Evolutionary conservation across 1,284 basidiomycete species (phyloP).

Genomic region (Inonotus obliquus): DNA sequence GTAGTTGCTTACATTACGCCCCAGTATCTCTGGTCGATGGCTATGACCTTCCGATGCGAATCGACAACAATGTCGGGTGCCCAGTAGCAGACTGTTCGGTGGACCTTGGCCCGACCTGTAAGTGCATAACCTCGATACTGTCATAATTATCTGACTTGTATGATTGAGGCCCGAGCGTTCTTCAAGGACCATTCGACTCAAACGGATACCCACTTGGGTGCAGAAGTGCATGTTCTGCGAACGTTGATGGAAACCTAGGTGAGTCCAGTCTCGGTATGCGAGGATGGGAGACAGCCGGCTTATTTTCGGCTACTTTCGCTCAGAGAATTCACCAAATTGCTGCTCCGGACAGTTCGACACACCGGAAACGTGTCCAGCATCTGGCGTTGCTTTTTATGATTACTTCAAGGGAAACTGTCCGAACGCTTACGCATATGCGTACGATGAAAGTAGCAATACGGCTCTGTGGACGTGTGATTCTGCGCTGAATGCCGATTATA

Average conservation of each 20-base stretch:
- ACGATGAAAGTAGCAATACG: conserved; percentile 49
- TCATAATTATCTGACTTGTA: background rate
- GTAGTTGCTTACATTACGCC: conserved; percentile 31
- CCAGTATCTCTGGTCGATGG: conserved; percentile 55
- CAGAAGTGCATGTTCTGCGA: conserved; percentile 53
- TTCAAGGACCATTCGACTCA: conserved; percentile 49
- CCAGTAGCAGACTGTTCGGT: conserved; percentile 44
- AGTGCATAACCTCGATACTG: background rate
- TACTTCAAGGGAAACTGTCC: conserved; percentile 56
- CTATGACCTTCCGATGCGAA: conserved; percentile 54
- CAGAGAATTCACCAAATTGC: conserved; percentile 41
- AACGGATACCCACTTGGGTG: conserved; percentile 51
- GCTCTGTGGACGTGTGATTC: conserved; percentile 49
- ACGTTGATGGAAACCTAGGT: conserved; percentile 42
- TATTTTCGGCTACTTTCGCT: conserved; percentile 24
- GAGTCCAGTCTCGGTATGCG: conserved; percentile 17
- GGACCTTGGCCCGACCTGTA: conserved; percentile 49
- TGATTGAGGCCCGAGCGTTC: conserved; percentile 40
- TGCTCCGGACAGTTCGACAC: conserved; percentile 47
- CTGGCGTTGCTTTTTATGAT: conserved; percentile 44
- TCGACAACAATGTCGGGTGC: conserved; percentile 50
- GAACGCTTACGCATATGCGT: conserved; percentile 53
- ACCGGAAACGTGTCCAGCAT: conserved; percentile 45
- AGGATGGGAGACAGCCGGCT: background rate
- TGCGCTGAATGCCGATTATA: conserved; percentile 42